These are phyloP conservation scores for Fagus crenata DNA, from an alignment of 306 rosid genomes.

Conservation along the genomic window DNA sequence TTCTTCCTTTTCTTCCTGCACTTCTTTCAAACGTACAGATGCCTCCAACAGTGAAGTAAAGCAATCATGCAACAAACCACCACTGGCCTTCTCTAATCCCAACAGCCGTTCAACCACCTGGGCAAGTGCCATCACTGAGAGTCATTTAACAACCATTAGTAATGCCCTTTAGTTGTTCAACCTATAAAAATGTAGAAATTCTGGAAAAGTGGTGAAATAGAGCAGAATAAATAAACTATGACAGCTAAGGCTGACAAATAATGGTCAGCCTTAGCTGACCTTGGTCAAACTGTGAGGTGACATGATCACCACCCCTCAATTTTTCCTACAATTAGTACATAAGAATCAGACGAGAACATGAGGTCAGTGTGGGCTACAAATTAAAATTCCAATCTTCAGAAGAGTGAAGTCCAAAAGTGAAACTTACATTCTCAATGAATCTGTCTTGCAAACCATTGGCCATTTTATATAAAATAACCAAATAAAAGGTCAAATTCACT, in stretches of 20 bases:
- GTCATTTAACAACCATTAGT: slow-evolving; percentile 24
- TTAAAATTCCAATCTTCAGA: neutral
- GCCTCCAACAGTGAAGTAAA: slow-evolving; percentile 70
- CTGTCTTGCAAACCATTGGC: neutral
- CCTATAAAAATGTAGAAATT: neutral
- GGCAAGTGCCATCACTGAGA: slow-evolving; percentile 66
- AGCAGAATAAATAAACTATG: neutral
- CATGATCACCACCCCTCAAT: neutral
- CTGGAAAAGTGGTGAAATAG: neutral
- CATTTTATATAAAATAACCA: neutral
- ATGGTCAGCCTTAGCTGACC: neutral
- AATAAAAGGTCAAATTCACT: no score
- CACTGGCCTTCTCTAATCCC: slow-evolving; percentile 52
- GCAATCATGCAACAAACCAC: slow-evolving; percentile 50
- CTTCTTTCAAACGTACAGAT: slow-evolving; percentile 52
- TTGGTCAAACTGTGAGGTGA: neutral
- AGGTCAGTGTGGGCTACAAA: neutral
- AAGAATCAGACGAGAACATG: neutral
- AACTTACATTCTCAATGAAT: neutral
- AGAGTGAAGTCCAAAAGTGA: neutral
- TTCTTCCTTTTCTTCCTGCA: slow-evolving; percentile 48
- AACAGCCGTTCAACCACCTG: slow-evolving; percentile 62
- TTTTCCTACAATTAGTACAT: neutral
- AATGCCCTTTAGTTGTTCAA: neutral
- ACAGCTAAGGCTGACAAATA: neutral